Conservation (phyloP, 1,284 basidiomycete genomes). For the Hemileia vastatrix region DNA sequence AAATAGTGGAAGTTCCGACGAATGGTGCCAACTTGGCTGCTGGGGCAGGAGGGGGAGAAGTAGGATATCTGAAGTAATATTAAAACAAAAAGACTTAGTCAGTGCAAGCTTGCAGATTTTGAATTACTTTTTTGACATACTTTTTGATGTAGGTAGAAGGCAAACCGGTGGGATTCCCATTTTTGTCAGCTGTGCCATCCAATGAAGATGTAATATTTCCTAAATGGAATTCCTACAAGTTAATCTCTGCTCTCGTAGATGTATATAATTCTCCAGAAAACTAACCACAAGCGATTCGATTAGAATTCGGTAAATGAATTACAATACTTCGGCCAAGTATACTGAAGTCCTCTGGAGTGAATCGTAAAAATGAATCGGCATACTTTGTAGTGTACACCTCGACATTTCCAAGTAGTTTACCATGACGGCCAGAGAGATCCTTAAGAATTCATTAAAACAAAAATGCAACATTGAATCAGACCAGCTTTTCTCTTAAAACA, state of each 20-base stretch:
- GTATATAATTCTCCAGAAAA: not conserved
- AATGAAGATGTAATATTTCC: constrained; percentile 33
- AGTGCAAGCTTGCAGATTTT: not conserved
- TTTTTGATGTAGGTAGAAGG: constrained; percentile 16
- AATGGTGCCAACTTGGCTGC: constrained; percentile 13
- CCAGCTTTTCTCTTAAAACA: not conserved
- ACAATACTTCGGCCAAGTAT: constrained; percentile 36
- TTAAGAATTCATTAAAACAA: not conserved
- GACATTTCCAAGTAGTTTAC: constrained; percentile 28
- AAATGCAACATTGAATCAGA: not conserved
- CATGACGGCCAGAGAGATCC: constrained; percentile 37
- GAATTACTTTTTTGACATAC: not conserved
- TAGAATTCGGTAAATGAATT: constrained; percentile 31
- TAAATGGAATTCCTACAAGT: not conserved
- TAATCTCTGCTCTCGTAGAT: not conserved
- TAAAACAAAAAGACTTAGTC: not conserved
- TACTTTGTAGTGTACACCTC: constrained; percentile 21
- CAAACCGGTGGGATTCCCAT: constrained; percentile 4
- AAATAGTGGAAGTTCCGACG: constrained; percentile 3
- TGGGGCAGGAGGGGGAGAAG: constrained; percentile 1
- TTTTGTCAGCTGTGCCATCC: constrained; percentile 30
- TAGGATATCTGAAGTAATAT: constrained; percentile 1
- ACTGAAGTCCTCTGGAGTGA: constrained; percentile 33
- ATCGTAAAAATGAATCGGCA: constrained; percentile 31
- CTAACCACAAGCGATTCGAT: constrained; percentile 31